phyloP scores from a whole-genome alignment of 108 stramenopile genomes.

The Seminavis robusta region DNA sequence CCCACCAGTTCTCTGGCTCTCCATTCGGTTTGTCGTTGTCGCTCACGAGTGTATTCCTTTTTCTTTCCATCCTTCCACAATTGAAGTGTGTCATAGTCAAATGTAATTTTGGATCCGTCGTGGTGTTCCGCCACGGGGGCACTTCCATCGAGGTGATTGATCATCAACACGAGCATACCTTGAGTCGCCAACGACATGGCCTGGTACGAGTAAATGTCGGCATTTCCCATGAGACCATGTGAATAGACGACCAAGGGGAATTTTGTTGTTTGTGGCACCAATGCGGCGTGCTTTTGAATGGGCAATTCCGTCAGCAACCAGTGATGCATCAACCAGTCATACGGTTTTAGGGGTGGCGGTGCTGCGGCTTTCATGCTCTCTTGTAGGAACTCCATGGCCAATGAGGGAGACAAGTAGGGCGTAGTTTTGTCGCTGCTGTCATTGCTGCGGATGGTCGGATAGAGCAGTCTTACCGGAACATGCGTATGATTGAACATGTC shows the following conservation, averaged over 20 bases:
- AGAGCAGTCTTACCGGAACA: slow-evolving; percentile 42
- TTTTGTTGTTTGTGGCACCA: not conserved
- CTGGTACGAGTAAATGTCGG: slow-evolving; percentile 49
- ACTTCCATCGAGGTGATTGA: slow-evolving; percentile 55
- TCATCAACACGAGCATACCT: slow-evolving; percentile 41
- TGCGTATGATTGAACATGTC: slow-evolving; percentile 11
- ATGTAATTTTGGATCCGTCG: slow-evolving; percentile 23
- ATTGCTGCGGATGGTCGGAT: slow-evolving; percentile 53
- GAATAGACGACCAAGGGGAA: slow-evolving; percentile 55
- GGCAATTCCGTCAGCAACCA: slow-evolving; percentile 29
- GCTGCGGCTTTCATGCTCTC: slow-evolving; percentile 40
- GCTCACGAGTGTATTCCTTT: slow-evolving; percentile 2
- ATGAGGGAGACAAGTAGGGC: slow-evolving; percentile 24
- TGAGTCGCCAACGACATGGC: slow-evolving; percentile 43
- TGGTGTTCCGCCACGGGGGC: slow-evolving; percentile 18
- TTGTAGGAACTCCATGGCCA: slow-evolving; percentile 25
- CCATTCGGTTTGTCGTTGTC: slow-evolving; percentile 34
- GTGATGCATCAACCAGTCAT: slow-evolving; percentile 38
- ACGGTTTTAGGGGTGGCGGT: slow-evolving; percentile 34
- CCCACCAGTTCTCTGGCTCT: slow-evolving; percentile 41
- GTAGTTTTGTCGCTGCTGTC: slow-evolving; percentile 23
- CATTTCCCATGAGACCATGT: slow-evolving; percentile 55
- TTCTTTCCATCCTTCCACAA: slow-evolving; percentile 10
- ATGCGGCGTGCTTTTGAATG: slow-evolving; percentile 11
- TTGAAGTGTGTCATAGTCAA: slow-evolving; percentile 11